These are phyloP conservation scores for Brassica juncea DNA, from an alignment of 345 rosid species.

Conservation along the genomic window DNA sequence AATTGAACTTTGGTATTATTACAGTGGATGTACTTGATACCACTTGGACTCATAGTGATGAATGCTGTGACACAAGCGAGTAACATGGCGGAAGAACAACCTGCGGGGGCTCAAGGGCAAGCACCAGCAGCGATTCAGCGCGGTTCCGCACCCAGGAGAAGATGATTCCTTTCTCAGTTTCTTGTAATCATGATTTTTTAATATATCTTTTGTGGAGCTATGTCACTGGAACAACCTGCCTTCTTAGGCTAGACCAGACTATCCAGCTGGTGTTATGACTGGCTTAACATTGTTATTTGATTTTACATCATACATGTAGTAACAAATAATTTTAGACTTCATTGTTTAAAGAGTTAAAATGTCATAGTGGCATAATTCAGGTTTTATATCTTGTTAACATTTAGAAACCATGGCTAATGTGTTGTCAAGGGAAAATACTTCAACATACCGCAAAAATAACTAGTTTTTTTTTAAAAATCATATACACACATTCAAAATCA, in stretches of 20 bases:
- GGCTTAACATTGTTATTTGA: not conserved
- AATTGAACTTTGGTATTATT: not conserved
- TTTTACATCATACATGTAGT: not conserved
- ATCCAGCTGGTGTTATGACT: not conserved
- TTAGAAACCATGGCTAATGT: not conserved
- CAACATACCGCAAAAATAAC: not conserved
- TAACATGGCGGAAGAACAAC: conserved; percentile 14
- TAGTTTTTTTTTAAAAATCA: not conserved
- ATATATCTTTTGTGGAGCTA: conserved; percentile 2
- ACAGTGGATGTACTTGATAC: conserved; percentile 32
- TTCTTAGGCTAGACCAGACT: not conserved
- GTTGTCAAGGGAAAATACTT: not conserved
- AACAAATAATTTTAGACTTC: not conserved
- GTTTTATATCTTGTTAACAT: not conserved
- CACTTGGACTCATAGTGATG: conserved; percentile 24
- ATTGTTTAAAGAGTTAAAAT: not conserved
- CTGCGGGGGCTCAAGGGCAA: conserved; percentile 24
- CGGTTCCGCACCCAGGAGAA: conserved; percentile 18
- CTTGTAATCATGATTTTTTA: not conserved
- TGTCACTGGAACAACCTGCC: not conserved
- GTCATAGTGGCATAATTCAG: not conserved
- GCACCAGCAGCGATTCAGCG: conserved; percentile 28
- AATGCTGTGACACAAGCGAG: conserved; percentile 28
- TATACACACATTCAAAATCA: not conserved
- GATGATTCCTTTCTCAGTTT: not conserved